These are phyloP conservation scores for Pseudogymnoascus sp. DNA, from an alignment of 2,329 filamentous ascomycete species.

Conservation along the genomic window DNA sequence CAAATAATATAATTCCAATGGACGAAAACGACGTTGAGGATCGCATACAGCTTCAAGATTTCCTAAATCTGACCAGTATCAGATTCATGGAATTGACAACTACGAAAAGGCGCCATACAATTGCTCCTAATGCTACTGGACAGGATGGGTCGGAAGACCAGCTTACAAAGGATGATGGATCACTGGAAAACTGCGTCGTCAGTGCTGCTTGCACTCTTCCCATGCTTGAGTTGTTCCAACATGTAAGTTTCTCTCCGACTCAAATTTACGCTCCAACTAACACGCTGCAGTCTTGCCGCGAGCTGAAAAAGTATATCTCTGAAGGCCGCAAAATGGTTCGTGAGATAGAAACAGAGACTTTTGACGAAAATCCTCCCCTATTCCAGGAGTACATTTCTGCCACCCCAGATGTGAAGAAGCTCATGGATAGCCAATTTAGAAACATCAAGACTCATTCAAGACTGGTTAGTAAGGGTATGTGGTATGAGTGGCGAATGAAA, in stretches of 20 bases:
- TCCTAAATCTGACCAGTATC: conserved; percentile 90
- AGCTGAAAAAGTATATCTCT: conserved; percentile 93
- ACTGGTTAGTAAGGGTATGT: conserved; percentile 85
- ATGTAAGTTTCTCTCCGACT: conserved; percentile 44
- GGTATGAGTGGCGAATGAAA: conserved; percentile 97
- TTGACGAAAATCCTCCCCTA: conserved; percentile 80
- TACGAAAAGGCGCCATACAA: conserved; percentile 82
- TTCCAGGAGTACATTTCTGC: conserved; percentile 89
- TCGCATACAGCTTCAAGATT: conserved; percentile 77
- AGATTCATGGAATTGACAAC: conserved; percentile 98
- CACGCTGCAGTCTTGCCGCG: conserved; percentile 61
- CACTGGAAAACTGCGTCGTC: conserved; percentile 70
- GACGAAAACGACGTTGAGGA: conserved; percentile 37
- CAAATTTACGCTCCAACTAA: conserved; percentile 25
- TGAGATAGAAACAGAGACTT: conserved; percentile 81
- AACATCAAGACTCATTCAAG: conserved; percentile 92
- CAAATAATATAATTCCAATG: conserved; percentile 37
- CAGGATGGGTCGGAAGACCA: conserved; percentile 30
- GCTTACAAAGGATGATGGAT: conserved; percentile 42
- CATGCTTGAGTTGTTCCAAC: conserved; percentile 89
- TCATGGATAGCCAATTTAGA: conserved; percentile 96
- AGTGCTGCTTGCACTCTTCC: conserved; percentile 86
- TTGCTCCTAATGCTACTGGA: conserved; percentile 44
- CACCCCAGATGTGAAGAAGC: conserved; percentile 66
- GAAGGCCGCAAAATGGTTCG: conserved; percentile 84